Evolutionary conservation across 1,139 yeast species (phyloP), one percentile per base, ranked within the genome.

Genomic region (Groenewaldozyma sp.): DNA sequence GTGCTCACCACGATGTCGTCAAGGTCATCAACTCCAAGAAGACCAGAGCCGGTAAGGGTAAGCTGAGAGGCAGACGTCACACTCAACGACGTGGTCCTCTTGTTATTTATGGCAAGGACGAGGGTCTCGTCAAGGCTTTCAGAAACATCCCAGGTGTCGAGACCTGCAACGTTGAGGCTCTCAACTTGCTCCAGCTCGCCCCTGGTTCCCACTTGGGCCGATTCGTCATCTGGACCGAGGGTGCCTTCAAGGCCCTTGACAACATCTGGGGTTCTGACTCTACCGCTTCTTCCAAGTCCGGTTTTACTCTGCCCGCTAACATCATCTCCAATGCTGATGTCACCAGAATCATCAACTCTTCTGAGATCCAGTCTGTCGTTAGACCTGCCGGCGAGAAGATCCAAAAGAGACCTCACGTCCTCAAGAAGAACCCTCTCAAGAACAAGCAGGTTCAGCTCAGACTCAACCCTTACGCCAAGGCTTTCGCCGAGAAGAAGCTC

Each of bases 171-270:
- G 98, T 91, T 62, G 75, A 82, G 66, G 77, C 91, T 67, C 80
- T 91, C 67, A 93, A 93, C 75, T 78, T 93, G 65, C 83, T 93
- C 70, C 97, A 91, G 78, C 83, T 91, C 67, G 99, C 99, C 60
- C 99, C 99, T 71, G 99, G 99, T 82, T 94, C 97, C 67, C 98
- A 91, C 80, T 78, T 91, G 65, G 98, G 98, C 76, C 88, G 98
- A 80, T 91, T 91, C 67, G 82, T 93, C 67, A 84, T 91, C 86
- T 91, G 98, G 98, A 88, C 98, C 65, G 95, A 87, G 76, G 75
- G 87, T 68, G 99, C 99, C 66, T 86, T 91, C 71, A 83, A 88
- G 68, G 81, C 91, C 64, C 81, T 91, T 67, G 99, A 91, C 77
- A 75, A 91, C 57, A 83, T 93, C 76, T 91, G 93, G 93, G 95